A percentile compares a stretch with the other conserved stretches of the same genome.
phyloP scores from a whole-genome alignment of 1,284 basidiomycete species.

The Ustilago cynodontis region DNA sequence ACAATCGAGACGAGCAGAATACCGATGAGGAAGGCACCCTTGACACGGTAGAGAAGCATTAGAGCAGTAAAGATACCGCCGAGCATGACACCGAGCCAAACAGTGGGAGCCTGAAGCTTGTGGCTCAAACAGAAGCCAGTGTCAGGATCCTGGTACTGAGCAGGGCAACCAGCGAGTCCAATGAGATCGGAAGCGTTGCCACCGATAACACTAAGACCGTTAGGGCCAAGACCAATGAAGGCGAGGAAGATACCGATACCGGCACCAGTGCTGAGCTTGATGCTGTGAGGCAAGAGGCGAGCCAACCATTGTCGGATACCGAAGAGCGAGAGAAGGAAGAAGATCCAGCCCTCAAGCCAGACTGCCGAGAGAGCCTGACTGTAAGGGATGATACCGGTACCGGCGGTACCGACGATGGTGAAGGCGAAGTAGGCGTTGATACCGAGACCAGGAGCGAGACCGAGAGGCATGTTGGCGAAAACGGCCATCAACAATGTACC shows the following conservation, averaged over 20 bases:
- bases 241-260: conserved; percentile 84
- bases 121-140: conserved; percentile 77
- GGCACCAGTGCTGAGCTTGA: conserved; percentile 84
- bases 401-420: conserved; percentile 86
- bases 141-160: conserved; percentile 59
- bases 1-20: conserved; percentile 88
- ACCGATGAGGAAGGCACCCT: conserved; percentile 82
- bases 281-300: conserved; percentile 86
- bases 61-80: conserved; percentile 77
- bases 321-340: conserved; percentile 83
- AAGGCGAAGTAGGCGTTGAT: conserved; percentile 91
- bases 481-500: conserved; percentile 84
- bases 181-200: conserved; percentile 80
- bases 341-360: conserved; percentile 80
- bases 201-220: conserved; percentile 82
- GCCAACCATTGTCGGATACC: conserved; percentile 91
- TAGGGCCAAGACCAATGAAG: conserved; percentile 74
- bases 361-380: conserved; percentile 86
- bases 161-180: conserved; percentile 81
- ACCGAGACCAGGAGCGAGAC: conserved; percentile 72
- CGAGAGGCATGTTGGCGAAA: conserved; percentile 85
- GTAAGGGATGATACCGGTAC: conserved; percentile 81
- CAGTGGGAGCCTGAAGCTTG: conserved; percentile 80
- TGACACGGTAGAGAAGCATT: conserved; percentile 86
- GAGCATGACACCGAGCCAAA: conserved; percentile 89